Evolutionary conservation across 768 basidiomycete species (phyloP).

Genomic region (Serendipita sp.): DNA sequence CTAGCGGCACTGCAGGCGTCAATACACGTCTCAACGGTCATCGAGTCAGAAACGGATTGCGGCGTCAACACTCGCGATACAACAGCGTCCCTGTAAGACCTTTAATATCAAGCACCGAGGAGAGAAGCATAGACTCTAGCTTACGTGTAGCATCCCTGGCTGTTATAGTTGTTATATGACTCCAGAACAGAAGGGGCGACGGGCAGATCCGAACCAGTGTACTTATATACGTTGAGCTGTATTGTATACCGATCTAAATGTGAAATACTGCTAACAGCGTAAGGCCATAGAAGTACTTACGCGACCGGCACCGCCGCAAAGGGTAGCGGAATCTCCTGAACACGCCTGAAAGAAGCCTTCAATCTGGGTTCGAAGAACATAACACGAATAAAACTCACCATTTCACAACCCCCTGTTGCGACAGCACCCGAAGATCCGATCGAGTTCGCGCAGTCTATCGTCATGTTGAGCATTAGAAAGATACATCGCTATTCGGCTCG

Average conservation of each 20-base stretch:
- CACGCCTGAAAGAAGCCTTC: background rate
- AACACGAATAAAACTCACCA: conserved; percentile 42
- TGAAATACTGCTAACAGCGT: background rate
- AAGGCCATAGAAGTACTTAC: background rate
- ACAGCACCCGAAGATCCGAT: conserved; percentile 33
- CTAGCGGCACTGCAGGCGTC: conserved; percentile 35
- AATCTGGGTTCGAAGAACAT: background rate
- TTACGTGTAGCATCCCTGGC: conserved; percentile 38
- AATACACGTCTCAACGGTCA: conserved; percentile 53
- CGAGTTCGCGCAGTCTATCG: conserved; percentile 33
- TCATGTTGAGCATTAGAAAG: too few species aligned
- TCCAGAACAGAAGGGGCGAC: conserved; percentile 17
- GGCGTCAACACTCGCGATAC: conserved; percentile 43
- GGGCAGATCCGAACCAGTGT: conserved; percentile 36
- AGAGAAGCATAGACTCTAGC: background rate
- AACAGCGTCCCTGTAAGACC: conserved; percentile 32
- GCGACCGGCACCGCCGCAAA: conserved; percentile 53
- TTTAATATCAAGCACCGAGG: background rate
- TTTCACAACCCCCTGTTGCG: conserved; percentile 40
- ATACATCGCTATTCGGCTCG: too few species aligned
- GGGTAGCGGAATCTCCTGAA: background rate
- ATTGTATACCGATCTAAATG: background rate
- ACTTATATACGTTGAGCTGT: conserved; percentile 47
- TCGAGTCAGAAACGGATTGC: conserved; percentile 24
- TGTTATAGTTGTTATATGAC: conserved; percentile 33